Conservation (phyloP, 2,329 filamentous ascomycete species). For the Diaporthe sp. region DNA sequence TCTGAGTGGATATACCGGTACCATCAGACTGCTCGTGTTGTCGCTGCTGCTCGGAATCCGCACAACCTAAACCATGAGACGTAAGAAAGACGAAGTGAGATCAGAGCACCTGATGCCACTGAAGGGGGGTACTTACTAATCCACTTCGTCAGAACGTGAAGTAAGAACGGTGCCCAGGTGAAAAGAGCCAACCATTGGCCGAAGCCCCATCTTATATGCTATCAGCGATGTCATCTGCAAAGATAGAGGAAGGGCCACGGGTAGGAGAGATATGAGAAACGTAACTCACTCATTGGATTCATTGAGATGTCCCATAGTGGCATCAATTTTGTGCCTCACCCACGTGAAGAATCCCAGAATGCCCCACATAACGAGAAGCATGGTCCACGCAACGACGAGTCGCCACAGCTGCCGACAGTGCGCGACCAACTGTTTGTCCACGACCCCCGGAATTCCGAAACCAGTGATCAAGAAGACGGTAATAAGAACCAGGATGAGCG, state of each 20-base stretch:
- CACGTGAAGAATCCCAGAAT: too few relatives aligned
- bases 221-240: not conserved
- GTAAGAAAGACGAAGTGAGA: not conserved
- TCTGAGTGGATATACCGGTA: not conserved
- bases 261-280: not conserved
- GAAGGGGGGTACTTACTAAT: not conserved
- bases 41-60: not conserved
- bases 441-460: not conserved
- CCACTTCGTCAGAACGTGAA: not conserved
- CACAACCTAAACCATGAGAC: not conserved
- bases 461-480: not conserved
- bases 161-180: not conserved
- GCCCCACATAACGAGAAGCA: not conserved
- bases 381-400: not conserved
- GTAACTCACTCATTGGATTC: not conserved
- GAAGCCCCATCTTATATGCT: not conserved
- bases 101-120: too few relatives aligned
- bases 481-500: not conserved
- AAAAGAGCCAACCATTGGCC: not conserved
- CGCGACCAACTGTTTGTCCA: not conserved
- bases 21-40: not conserved
- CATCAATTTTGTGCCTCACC: too few relatives aligned
- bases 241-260: not conserved
- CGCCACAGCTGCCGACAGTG: not conserved
- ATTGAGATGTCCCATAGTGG: too few relatives aligned